phyloP scores from a whole-genome alignment of 2,329 filamentous ascomycete genomes.

The Trichoderma atroviride region DNA sequence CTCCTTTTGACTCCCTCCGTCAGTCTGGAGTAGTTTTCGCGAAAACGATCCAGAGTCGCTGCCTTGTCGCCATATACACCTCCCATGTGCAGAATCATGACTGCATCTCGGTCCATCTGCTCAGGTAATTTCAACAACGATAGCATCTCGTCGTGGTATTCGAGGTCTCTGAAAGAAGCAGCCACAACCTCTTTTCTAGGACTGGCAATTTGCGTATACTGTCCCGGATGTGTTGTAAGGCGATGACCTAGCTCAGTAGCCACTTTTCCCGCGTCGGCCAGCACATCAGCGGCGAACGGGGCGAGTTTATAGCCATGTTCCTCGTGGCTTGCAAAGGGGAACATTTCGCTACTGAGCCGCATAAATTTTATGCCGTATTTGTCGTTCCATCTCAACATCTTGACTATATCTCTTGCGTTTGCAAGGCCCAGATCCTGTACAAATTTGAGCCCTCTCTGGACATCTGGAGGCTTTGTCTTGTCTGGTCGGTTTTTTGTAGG shows the following conservation, averaged over 20 bases:
- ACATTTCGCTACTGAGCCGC: conserved; percentile 93
- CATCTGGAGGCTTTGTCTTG: conserved; percentile 66
- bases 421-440: conserved; percentile 77
- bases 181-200: conserved; percentile 76
- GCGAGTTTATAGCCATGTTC: conserved; percentile 84
- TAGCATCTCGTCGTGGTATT: conserved; percentile 87
- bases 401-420: conserved; percentile 80
- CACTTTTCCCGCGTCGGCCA: conserved; percentile 76
- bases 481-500: conserved; percentile 85
- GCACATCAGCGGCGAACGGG: conserved; percentile 76
- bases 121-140: conserved; percentile 73
- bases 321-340: conserved; percentile 88
- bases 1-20: conserved; percentile 74
- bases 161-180: conserved; percentile 77
- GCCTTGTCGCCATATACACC: conserved; percentile 86
- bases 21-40: conserved; percentile 69
- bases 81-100: conserved; percentile 95
- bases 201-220: conserved; percentile 89
- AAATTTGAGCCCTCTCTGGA: conserved; percentile 68
- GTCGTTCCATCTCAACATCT: conserved; percentile 91
- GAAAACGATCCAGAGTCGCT: conserved; percentile 77
- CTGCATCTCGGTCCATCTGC: conserved; percentile 79
- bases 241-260: conserved; percentile 79
- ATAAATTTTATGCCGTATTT: conserved; percentile 91
- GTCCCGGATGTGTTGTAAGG: conserved; percentile 87